A percentile compares a stretch with the other conserved stretches of the same genome.
phyloP scores from a whole-genome alignment of 495 filamentous ascomycete species.

The Collariella sp. region DNA sequence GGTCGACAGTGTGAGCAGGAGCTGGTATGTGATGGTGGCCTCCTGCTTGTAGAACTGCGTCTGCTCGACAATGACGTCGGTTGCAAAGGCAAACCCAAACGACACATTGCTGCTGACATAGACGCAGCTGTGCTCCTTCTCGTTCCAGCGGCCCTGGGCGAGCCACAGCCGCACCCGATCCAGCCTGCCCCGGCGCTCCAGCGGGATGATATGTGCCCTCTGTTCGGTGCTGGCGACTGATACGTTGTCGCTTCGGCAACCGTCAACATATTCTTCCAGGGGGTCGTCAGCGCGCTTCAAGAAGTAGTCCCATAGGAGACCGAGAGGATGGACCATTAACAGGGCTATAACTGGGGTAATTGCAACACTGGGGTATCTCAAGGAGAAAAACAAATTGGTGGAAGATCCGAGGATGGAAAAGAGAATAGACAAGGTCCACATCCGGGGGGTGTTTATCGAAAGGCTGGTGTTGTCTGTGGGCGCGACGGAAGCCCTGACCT shows the following conservation, averaged over 20 bases:
- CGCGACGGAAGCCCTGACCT: constrained; percentile 70
- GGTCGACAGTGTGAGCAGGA: constrained; percentile 72
- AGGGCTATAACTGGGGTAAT: constrained; percentile 81
- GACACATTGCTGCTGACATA: constrained; percentile 86
- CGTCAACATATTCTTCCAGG: constrained; percentile 50
- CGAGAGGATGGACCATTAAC: constrained; percentile 71
- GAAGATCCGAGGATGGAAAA: constrained; percentile 75
- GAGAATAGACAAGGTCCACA: constrained; percentile 71
- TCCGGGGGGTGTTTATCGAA: constrained; percentile 79
- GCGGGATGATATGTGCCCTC: constrained; percentile 9
- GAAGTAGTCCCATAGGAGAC: constrained; percentile 64
- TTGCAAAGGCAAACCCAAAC: constrained; percentile 83
- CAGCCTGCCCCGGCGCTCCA: constrained; percentile 23
- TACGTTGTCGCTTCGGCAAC: constrained; percentile 28
- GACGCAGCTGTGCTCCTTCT: constrained; percentile 79
- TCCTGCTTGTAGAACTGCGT: constrained; percentile 80
- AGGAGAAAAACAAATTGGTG: constrained; percentile 74
- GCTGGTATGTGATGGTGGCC: constrained; percentile 62
- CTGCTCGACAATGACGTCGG: constrained; percentile 80
- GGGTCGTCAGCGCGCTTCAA: constrained; percentile 57
- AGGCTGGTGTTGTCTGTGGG: constrained; percentile 61
- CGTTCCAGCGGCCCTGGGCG: constrained; percentile 73
- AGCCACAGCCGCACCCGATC: constrained; percentile 58
- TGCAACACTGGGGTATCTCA: constrained; percentile 77
- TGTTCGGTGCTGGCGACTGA: constrained; percentile 13